Conservation (phyloP, 1,284 basidiomycete species). For the Stygiomarasmius scandens region DNA sequence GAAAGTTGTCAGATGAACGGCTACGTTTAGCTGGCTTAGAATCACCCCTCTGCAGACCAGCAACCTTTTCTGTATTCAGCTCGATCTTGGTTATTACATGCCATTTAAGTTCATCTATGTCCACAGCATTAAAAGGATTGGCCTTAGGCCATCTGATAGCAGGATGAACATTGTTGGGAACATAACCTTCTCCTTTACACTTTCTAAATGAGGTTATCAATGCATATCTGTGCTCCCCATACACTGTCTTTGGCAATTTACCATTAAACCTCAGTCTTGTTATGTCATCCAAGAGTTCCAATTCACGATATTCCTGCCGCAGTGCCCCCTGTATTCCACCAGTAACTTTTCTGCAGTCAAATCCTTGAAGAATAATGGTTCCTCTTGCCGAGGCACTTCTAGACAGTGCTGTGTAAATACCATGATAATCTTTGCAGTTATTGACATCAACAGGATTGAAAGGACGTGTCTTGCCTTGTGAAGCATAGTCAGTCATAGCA, state of each 20-base stretch:
- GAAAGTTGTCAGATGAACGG: too few species aligned
- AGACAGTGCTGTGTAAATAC: conserved; percentile 16
- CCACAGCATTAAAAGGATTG: too few species aligned
- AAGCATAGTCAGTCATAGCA: conserved; percentile 44
- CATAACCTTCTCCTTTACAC: too few species aligned
- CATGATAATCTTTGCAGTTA: conserved; percentile 10
- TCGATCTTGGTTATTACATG: too few species aligned
- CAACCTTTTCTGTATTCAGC: too few species aligned
- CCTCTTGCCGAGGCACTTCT: conserved; percentile 11
- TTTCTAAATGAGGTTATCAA: too few species aligned
- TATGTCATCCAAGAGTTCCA: conserved; percentile 20
- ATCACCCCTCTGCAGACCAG: too few species aligned
- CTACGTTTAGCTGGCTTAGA: too few species aligned
- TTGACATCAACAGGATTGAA: conserved; percentile 15
- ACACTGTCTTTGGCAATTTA: not conserved
- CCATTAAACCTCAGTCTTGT: conserved; percentile 13
- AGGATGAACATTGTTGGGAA: too few species aligned
- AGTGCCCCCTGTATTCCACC: not conserved
- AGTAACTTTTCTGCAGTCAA: conserved; percentile 9
- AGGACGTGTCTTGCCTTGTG: conserved; percentile 32
- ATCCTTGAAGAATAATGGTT: conserved; percentile 18
- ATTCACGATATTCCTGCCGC: conserved; percentile 15
- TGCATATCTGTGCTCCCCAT: not conserved
- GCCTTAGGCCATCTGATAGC: too few species aligned
- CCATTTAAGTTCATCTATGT: too few species aligned